phyloP scores from a whole-genome alignment of 2,329 filamentous ascomycete genomes.

The Ascochyta viciae-villosae region DNA sequence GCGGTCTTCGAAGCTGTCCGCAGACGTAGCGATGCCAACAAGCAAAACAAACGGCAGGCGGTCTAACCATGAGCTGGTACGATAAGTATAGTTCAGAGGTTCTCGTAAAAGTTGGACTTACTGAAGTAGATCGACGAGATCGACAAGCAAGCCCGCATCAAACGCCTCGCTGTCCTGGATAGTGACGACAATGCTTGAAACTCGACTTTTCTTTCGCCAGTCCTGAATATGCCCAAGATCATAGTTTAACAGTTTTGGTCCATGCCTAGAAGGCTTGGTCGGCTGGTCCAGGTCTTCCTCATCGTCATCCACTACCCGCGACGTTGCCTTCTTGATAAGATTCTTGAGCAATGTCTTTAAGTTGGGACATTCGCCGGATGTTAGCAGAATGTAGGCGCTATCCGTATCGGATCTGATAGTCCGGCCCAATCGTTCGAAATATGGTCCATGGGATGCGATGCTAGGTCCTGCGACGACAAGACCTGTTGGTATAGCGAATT shows the following conservation, averaged over 20 bases:
- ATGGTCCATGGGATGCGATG: constrained; percentile 74
- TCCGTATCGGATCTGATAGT: constrained; percentile 50
- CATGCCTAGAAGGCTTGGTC: constrained; percentile 51
- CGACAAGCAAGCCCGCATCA: constrained; percentile 73
- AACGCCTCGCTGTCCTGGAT: constrained; percentile 86
- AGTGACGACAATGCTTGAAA: constrained; percentile 70
- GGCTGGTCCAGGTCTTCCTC: constrained; percentile 43
- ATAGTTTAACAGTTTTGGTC: constrained; percentile 75
- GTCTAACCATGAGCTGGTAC: constrained; percentile 68
- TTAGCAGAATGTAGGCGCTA: constrained; percentile 68
- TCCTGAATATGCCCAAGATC: constrained; percentile 75
- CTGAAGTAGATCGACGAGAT: constrained; percentile 73
- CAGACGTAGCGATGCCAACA: constrained; percentile 81
- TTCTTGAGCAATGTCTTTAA: constrained; percentile 76
- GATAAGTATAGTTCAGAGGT: too few species aligned
- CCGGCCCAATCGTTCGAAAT: constrained; percentile 72
- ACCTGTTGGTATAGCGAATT: constrained; percentile 67
- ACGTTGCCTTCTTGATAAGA: constrained; percentile 72
- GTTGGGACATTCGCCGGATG: constrained; percentile 75
- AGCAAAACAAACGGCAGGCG: constrained; percentile 79
- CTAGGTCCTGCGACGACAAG: constrained; percentile 82
- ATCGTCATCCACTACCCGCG: constrained; percentile 64
- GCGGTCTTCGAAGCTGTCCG: constrained; percentile 79
- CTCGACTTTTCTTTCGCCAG: constrained; percentile 62
- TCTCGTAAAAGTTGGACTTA: constrained; percentile 48